Evolutionary conservation across 306 rosid species (phyloP), one percentile per base, ranked within the genome.

Genomic region (Gastrolobium bilobum): DNA sequence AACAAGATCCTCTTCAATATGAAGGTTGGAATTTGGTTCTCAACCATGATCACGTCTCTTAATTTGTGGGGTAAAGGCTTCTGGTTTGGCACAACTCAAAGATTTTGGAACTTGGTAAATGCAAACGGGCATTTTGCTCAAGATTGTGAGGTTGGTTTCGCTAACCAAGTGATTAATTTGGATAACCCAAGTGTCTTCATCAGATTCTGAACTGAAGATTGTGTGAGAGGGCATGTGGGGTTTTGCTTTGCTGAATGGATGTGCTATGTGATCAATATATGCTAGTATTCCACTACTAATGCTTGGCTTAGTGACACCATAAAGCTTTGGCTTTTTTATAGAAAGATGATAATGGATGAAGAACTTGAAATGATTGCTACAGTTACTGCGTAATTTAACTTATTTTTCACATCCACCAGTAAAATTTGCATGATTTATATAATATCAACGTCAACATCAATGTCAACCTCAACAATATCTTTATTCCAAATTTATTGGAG

Each of bases 21-120:
- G 10, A 39, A 1, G 4, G 79, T 37, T 1, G 88, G 88, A 7
- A 84, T 76, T 65, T 76, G 88, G 15, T 48, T 80, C 73, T 76
- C 82, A 0, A 84, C 75, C 88, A 76, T 76, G 29, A 84, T 39
- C 2, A 71, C 42, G 10, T 84, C 87, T 7, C 81, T 54, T 0
- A 2, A 46, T 46, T 2, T 77, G 44, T 30, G 88, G 85, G 15
- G 20, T 1, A 20, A 70, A 81, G 29, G 82, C 80, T 77, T 84
- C 83, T 51, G 80, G 77, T 9, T 76, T 81, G 9, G 48, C 58
- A 1, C 13, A 33, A 39, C 50, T 46, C 6, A 81, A 57, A 3
- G 83, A 81, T 35, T 5, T 40, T 0, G 82, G 82, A 2, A 84
- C 77, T 10, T 62, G 69, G 76, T 75, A 71, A 37, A 84, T 52